These are phyloP conservation scores for Leonotis leonurus DNA, from an alignment of 257 asterid genomes.

Conservation along the genomic window DNA sequence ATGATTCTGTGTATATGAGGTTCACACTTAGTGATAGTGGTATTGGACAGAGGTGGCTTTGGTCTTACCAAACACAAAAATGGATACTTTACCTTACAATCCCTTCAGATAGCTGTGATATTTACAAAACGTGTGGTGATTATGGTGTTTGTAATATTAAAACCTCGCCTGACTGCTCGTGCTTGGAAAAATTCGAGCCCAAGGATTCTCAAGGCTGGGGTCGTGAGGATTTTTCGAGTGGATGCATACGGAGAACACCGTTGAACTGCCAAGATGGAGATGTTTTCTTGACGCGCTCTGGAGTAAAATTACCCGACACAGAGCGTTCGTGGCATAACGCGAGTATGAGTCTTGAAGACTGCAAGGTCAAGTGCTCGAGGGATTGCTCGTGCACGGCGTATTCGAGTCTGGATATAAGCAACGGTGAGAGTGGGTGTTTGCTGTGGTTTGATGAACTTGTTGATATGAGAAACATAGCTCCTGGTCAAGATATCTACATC, in stretches of 20 bases:
- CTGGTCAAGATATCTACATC: constrained; percentile 26
- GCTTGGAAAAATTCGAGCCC: constrained; percentile 1
- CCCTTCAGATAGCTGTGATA: constrained; percentile 31
- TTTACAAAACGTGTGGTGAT: constrained; percentile 19
- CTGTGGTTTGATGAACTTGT: constrained; percentile 13
- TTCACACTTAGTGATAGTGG: constrained; percentile 14
- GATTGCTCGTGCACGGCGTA: constrained; percentile 14
- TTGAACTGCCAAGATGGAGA: constrained; percentile 1
- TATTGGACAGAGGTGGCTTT: constrained; percentile 18
- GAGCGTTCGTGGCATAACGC: not conserved
- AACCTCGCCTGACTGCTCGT: not conserved
- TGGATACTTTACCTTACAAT: constrained; percentile 20
- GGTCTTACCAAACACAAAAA: constrained; percentile 15
- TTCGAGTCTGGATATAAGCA: constrained; percentile 5
- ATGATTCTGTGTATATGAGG: not conserved
- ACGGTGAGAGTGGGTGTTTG: constrained; percentile 7
- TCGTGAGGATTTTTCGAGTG: not conserved
- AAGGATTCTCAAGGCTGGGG: constrained; percentile 4
- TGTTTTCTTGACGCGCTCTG: not conserved
- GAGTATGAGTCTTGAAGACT: constrained; percentile 8
- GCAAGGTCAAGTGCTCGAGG: not conserved
- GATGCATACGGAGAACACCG: not conserved
- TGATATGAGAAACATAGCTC: constrained; percentile 1
- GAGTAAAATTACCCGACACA: constrained; percentile 6
- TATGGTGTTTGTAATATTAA: constrained; percentile 9